Evolutionary conservation across 805 yeast genomes (phyloP).

Genomic region (Wickerhamiella spandovensis): DNA sequence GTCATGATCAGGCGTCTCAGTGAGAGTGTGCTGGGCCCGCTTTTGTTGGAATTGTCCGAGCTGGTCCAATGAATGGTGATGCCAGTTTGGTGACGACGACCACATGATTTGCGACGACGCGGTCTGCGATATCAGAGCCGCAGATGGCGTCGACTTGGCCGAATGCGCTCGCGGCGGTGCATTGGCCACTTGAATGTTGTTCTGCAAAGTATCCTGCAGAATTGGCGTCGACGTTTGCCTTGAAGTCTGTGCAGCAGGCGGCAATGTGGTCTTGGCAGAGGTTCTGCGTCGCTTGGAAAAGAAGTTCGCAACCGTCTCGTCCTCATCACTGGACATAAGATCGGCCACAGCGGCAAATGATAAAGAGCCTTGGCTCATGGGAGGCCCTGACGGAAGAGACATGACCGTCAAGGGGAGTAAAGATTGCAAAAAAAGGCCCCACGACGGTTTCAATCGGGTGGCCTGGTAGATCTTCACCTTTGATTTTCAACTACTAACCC

Average conservation of each 20-base stretch:
- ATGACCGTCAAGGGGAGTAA: not conserved
- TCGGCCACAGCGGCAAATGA: not conserved
- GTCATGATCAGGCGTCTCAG: not conserved
- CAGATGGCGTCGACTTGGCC: too few species aligned
- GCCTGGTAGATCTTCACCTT: not conserved
- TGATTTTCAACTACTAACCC: too few species aligned
- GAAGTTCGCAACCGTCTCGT: not conserved
- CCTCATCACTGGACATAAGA: not conserved
- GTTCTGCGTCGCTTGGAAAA: not conserved
- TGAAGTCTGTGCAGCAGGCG: not conserved
- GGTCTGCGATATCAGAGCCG: too few species aligned
- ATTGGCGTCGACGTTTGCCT: too few species aligned
- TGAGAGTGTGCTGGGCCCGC: not conserved
- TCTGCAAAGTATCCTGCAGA: too few species aligned
- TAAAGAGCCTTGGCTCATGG: not conserved
- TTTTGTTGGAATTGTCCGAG: not conserved
- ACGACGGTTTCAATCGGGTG: not conserved
- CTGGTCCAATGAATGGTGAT: not conserved
- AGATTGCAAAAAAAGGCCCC: not conserved
- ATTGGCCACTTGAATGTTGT: too few species aligned
- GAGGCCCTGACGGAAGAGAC: not conserved
- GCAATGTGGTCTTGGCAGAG: not conserved
- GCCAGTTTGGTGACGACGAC: conserved; percentile 1
- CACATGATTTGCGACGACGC: not conserved
- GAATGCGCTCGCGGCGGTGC: too few species aligned